Evolutionary conservation across 139 green algal genomes (phyloP).

Genomic region (Deuterostichococcus epilithicus): DNA sequence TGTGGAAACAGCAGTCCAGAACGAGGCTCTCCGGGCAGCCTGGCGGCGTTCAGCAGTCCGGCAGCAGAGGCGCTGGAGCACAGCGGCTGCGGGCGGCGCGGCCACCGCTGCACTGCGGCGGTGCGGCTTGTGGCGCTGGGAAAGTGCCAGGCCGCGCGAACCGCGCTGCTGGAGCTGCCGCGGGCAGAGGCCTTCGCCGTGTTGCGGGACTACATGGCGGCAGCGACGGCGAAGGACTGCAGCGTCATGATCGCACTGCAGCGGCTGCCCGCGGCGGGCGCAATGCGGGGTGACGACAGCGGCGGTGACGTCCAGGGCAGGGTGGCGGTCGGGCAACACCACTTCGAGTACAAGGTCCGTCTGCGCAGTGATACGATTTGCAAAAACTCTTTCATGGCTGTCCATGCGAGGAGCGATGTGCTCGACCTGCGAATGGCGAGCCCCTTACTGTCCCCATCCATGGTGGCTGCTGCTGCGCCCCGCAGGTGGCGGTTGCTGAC

Average conservation of each 20-base stretch:
- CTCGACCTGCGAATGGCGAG: too few relatives aligned
- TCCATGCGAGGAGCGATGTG: too few relatives aligned
- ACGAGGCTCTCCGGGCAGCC: slow-evolving; percentile 3
- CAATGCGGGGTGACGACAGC: neutral
- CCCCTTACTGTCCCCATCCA: too few relatives aligned
- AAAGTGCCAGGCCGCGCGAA: neutral
- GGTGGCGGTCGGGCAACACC: neutral
- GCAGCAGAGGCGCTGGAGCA: neutral
- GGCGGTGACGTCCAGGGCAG: too few relatives aligned
- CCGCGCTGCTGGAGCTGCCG: slow-evolving; percentile 18
- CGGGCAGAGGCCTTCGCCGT: slow-evolving; percentile 22
- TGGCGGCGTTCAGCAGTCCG: neutral
- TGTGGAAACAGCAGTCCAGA: too few relatives aligned
- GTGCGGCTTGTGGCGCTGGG: neutral
- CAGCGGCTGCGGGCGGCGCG: neutral
- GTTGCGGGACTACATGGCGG: slow-evolving; percentile 62
- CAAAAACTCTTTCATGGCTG: too few relatives aligned
- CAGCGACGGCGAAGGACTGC: slow-evolving; percentile 81
- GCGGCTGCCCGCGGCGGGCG: neutral
- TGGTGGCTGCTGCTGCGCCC: too few relatives aligned
- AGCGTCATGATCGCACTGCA: slow-evolving; percentile 74
- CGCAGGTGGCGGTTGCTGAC: slow-evolving; percentile 62
- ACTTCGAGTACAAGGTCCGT: neutral
- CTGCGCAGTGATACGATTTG: too few relatives aligned
- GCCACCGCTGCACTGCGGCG: neutral